Base-by-base conservation (phyloP, 805 yeast species). In the Sugiyamaella marilandica region DNA sequence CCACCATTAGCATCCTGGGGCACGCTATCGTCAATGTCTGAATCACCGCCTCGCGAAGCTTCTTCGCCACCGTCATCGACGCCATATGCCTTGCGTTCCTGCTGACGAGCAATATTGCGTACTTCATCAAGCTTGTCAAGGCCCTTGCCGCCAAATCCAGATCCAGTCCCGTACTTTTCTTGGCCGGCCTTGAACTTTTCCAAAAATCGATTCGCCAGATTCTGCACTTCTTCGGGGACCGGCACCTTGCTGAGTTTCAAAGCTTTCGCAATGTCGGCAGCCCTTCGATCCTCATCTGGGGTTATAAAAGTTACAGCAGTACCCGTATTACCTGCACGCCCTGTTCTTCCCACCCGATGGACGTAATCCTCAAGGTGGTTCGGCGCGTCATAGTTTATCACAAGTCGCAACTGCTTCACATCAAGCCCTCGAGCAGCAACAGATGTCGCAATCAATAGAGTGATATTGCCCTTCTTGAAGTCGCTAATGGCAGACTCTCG, bases 91-190 rank as follows among this genome's bases (percentile, higher is more conserved):
- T 70, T 71, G 50, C 80, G 69, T 60, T 84, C 85, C 31, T 76
- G 53, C 51, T 72, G 72, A 55, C 79, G 71, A 45, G 77, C 73
- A 46, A 74, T 74, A 41, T 78, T 78, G 53, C 94, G 70, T 7
- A 75, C 66, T 54, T 81, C 80, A 55, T 87, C 91, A 41, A 91
- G 70, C 56, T 84, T 85, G 43, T 84, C 92, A 49, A 91, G 74
- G 1, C 98, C 98, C 59, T 86, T 84, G 18, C 99, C 99, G 2
- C 97, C 95, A 71, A 90, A 94, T 0, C 99, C 99, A 51, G 81
- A 79, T 24, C 80, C 77, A 21, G 50, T 48, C 16, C 36, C 36
- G 53, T 79, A 74, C 59, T 76, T 79, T 63, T 76, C 84, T 50
- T 83, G 82, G 0, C 95, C 96, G 1, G 72, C 65, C 56, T 82